A percentile compares a stretch with the other conserved stretches of the same genome.
These are phyloP conservation scores for Alternaria atra DNA, from an alignment of 2,329 filamentous ascomycete species.

Conservation along the genomic window DNA sequence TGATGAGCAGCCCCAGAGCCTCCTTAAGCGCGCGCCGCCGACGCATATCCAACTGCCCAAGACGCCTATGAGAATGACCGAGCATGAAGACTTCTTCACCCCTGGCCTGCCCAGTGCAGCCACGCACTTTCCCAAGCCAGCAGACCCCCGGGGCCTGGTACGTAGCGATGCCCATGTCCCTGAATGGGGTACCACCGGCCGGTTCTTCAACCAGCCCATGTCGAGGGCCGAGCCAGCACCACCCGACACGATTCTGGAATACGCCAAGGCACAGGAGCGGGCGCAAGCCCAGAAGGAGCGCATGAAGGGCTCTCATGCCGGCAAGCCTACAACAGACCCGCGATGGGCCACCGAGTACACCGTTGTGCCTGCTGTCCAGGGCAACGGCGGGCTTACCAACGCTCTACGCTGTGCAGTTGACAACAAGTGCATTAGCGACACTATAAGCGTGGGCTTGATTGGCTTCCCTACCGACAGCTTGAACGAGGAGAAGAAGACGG, in stretches of 20 bases:
- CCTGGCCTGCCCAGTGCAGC: conserved; percentile 53
- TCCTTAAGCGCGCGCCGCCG: conserved; percentile 49
- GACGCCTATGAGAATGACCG: conserved; percentile 52
- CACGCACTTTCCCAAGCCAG: conserved; percentile 63
- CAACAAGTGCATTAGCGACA: conserved; percentile 73
- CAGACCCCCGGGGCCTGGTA: conserved; percentile 64
- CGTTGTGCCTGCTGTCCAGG: conserved; percentile 85
- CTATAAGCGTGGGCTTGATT: conserved; percentile 90
- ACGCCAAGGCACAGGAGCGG: conserved; percentile 60
- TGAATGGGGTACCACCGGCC: conserved; percentile 73
- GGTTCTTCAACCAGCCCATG: conserved; percentile 77
- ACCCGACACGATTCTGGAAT: conserved; percentile 77
- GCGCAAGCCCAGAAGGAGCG: conserved; percentile 40
- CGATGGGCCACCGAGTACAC: conserved; percentile 79
- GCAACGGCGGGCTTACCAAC: conserved; percentile 91
- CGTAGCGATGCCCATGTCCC: conserved; percentile 79
- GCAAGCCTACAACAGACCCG: conserved; percentile 49
- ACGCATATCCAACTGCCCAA: conserved; percentile 45
- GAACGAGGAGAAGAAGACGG: conserved; percentile 76
- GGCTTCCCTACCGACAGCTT: conserved; percentile 94
- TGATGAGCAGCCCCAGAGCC: conserved; percentile 47
- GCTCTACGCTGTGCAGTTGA: conserved; percentile 81
- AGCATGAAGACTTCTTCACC: conserved; percentile 58
- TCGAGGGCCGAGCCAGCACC: conserved; percentile 78
- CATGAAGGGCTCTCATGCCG: conserved; percentile 20